A percentile compares a stretch with the other conserved stretches of the same genome.
These are phyloP conservation scores for Paraurostyla sp. DNA, from an alignment of 73 alveolate species.

Conservation along the genomic window DNA sequence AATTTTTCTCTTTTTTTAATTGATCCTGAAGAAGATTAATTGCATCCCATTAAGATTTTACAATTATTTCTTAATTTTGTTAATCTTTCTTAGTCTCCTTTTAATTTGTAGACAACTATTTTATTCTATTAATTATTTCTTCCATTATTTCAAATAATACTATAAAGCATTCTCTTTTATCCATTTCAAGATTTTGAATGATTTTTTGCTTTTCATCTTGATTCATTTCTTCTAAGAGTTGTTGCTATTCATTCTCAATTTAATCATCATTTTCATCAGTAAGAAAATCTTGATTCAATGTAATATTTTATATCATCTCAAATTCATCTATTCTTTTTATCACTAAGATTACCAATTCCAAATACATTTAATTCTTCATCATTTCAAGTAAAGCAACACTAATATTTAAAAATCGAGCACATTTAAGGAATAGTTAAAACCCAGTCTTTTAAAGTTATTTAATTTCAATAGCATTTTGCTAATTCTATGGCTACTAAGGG, in stretches of 20 bases:
- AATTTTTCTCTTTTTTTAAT: not conserved
- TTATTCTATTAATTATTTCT: not conserved
- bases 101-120: not conserved
- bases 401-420: not conserved
- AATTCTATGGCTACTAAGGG: not conserved
- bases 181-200: not conserved
- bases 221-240: not conserved
- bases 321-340: not conserved
- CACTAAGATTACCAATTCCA: not conserved
- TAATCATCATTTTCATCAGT: too few species aligned
- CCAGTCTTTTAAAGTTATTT: not conserved
- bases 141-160: not conserved
- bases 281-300: not conserved
- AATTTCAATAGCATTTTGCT: not conserved
- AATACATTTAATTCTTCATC: not conserved
- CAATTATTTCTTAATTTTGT: not conserved
- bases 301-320: not conserved
- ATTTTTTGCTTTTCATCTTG: not conserved
- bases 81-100: not conserved
- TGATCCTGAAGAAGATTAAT: not conserved
- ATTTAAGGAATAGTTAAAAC: not conserved
- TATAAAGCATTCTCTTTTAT: slow-evolving; percentile 14
- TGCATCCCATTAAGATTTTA: not conserved
- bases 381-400: not conserved
- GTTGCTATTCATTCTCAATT: not conserved